Evolutionary conservation across 225 moss, liverwort and hornwort species (phyloP).

Genomic region (Antitrichia curtipendula): DNA sequence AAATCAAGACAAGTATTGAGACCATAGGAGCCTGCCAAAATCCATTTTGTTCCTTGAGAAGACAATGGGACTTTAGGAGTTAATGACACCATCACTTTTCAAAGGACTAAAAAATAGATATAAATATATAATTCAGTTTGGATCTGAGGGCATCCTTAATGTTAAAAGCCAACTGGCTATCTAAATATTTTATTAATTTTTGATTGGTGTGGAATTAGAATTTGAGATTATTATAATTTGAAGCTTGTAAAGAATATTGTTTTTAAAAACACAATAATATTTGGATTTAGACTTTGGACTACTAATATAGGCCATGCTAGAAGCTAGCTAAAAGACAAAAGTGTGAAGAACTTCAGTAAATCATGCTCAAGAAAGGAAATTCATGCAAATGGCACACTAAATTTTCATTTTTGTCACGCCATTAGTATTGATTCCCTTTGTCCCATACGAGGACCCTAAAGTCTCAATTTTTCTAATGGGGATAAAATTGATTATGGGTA

Average conservation of each 20-base stretch:
- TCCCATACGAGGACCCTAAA: fast-evolving
- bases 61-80: no score
- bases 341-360: not conserved
- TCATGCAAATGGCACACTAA: fast-evolving
- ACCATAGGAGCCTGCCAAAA: no score
- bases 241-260: not conserved
- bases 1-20: no score
- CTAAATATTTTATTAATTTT: not conserved
- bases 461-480: no score
- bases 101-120: no score
- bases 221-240: not conserved
- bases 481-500: no score
- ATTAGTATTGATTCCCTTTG: not conserved
- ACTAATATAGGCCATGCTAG: not conserved
- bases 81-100: not conserved
- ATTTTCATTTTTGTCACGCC: not conserved
- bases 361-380: not conserved
- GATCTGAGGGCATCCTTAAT: not conserved
- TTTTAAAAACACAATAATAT: not conserved
- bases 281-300: not conserved
- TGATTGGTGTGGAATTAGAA: not conserved
- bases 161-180: fast-evolving
- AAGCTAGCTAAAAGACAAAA: not conserved
- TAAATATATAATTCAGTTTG: not conserved
- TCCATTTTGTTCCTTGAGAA: no score